Conservation (phyloP, 139 green algal genomes). For the Closterium sp. region DNA sequence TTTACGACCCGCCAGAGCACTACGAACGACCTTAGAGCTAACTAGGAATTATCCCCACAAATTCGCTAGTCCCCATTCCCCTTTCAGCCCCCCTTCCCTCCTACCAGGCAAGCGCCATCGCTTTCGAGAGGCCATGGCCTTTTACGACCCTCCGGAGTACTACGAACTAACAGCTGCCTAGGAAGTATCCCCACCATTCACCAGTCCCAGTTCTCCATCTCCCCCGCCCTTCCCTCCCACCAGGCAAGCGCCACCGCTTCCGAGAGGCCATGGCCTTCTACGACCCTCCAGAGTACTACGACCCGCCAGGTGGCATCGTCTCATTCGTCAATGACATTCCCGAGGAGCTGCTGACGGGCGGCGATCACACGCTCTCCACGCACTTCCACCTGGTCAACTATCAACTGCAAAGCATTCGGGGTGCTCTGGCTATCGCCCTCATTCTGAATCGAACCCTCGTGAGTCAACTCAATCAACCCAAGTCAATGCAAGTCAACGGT, state of each 20-base stretch:
- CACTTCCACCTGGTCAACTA: conserved; percentile 83
- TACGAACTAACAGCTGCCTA: too few relatives aligned
- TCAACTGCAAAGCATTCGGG: conserved; percentile 57
- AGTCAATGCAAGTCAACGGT: not conserved
- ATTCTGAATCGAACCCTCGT: not conserved
- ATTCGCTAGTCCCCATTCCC: too few relatives aligned
- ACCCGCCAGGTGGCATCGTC: conserved; percentile 49
- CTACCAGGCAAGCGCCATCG: too few relatives aligned
- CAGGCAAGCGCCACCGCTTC: conserved; percentile 90
- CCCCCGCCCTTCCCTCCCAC: too few relatives aligned
- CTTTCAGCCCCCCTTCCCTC: too few relatives aligned
- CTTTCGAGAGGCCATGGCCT: too few relatives aligned
- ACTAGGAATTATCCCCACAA: too few relatives aligned
- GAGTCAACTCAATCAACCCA: not conserved
- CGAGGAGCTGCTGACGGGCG: conserved; percentile 36
- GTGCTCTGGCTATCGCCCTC: not conserved
- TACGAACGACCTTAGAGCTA: too few relatives aligned
- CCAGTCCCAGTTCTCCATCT: too few relatives aligned
- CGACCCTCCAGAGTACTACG: conserved; percentile 73
- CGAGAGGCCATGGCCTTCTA: conserved; percentile 81
- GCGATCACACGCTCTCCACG: conserved; percentile 9
- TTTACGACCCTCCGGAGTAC: too few relatives aligned
- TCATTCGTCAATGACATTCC: conserved; percentile 43
- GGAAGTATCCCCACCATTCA: too few relatives aligned
- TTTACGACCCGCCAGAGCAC: too few relatives aligned